Base-by-base conservation (phyloP, 228 moss, liverwort and hornwort genomes). In the Sphagnum fallax region DNA sequence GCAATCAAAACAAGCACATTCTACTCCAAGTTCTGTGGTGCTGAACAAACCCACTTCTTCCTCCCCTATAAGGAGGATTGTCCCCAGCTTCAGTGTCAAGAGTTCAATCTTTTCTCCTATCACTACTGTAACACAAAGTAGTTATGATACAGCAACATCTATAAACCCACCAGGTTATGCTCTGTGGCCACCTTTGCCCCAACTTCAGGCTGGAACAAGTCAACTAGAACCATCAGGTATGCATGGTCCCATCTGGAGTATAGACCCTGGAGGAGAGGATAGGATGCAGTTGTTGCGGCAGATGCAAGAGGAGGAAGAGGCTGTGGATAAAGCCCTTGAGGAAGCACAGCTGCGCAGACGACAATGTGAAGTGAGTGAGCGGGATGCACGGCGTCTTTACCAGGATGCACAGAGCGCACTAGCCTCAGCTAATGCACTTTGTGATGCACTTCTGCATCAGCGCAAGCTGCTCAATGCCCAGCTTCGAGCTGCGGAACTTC, bases 241-340 rank as follows among this genome's bases (percentile, higher is more conserved):
- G 70, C 78, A 73, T 50, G 65, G 66, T 48, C 67, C 65, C 58
- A 12, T 63, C 16, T 52, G 49, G 60, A 72, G 55, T 55, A 8
- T 55, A 12, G 55, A 55, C 8, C 55, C 55, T 55, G 55, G 55
- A 12, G 12, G 70, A 82, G 70, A 73, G 49, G 61, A 64, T 72
- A 64, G 59, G 16, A 60, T 52, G 72, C 52, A 52, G 47, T 70
- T 75, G 13, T 51, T 78, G 51, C 74, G 81, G 75, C 76, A 69
- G n/a, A 65, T 93, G 66, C 82, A 84, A 75, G 79, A 79, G 67
- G 88, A 92, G 70, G 92, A 93, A 76, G 88, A 90, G 53, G 69
- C 52, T 53, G 79, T 93, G 66, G 92, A 93, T 60, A 90, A 72
- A 69, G 79, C 82, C 69, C 78, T 92, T 16, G 90, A 90, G 71